These are phyloP conservation scores for Venturia aucupariae DNA, from an alignment of 2,329 filamentous ascomycete species.

Conservation along the genomic window DNA sequence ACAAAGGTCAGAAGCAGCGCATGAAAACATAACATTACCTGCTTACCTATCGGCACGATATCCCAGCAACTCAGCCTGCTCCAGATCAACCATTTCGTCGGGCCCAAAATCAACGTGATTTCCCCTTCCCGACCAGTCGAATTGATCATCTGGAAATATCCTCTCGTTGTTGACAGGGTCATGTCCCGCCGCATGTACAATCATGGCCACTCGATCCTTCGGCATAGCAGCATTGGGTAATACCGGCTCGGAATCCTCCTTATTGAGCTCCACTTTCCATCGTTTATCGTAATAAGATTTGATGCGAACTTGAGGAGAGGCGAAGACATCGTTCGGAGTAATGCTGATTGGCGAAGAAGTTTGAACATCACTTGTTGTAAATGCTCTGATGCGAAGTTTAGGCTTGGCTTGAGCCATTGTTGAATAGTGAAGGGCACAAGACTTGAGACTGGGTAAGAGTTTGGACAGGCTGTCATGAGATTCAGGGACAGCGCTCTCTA, in stretches of 20 bases:
- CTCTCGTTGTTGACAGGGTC: neutral
- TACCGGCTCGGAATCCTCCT: neutral
- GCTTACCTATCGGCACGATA: neutral
- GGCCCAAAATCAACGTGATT: neutral
- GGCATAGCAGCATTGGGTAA: neutral
- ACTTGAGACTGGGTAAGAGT: neutral
- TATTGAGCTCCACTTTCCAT: neutral
- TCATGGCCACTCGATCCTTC: neutral
- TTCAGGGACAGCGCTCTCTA: neutral
- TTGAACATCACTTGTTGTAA: neutral
- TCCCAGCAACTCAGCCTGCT: neutral
- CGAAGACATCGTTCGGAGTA: neutral
- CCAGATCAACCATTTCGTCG: neutral
- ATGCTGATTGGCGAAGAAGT: neutral
- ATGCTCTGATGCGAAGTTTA: neutral
- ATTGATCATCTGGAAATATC: neutral
- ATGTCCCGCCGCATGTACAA: neutral
- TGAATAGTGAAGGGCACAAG: neutral
- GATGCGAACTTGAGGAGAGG: neutral
- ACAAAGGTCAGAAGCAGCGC: neutral
- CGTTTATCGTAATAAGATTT: neutral
- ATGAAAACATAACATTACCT: neutral
- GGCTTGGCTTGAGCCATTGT: neutral
- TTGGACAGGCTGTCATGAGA: neutral
- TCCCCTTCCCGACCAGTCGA: constrained; percentile 1